Percentiles rank a stretch among this genome's conserved stretches.
phyloP scores from a whole-genome alignment of 2,329 filamentous ascomycete genomes.

The Monilinia fructicola region DNA sequence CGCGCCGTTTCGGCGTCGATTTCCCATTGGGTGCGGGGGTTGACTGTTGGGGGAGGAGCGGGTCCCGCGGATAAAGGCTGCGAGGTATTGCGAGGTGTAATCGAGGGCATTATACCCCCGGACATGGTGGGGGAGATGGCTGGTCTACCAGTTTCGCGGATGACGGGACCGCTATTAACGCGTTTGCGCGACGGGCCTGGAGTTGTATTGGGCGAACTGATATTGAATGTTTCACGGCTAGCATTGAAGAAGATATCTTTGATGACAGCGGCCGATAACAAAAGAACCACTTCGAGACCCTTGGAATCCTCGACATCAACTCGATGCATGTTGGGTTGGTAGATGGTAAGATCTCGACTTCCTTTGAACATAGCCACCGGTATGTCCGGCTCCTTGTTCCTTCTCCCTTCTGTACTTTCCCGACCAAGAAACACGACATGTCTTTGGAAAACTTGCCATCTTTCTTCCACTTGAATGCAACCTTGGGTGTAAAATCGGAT shows the following conservation, averaged over 20 bases:
- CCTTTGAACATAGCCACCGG: conserved; percentile 84
- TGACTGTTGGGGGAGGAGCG: conserved; percentile 31
- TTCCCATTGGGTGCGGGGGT: conserved; percentile 43
- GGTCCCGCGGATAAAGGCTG: conserved; percentile 29
- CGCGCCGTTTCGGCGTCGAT: conserved; percentile 71
- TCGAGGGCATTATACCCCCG: conserved; percentile 30
- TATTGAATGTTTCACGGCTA: conserved; percentile 76
- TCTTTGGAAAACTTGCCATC: conserved; percentile 85
- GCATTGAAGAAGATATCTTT: conserved; percentile 64
- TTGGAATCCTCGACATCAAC: conserved; percentile 94
- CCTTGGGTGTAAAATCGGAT: conserved; percentile 64
- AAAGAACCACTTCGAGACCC: conserved; percentile 80
- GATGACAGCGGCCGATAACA: conserved; percentile 63
- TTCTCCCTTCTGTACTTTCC: conserved; percentile 70
- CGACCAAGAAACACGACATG: conserved; percentile 83
- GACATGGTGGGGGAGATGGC: conserved; percentile 34
- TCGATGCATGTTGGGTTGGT: conserved; percentile 87
- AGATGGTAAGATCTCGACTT: conserved; percentile 72
- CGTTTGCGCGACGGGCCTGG: conserved; percentile 29
- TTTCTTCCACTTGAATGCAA: conserved; percentile 85
- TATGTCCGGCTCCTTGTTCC: conserved; percentile 91
- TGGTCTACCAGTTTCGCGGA: conserved; percentile 29
- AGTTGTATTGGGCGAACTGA: conserved; percentile 49
- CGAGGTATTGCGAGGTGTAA: conserved; percentile 23
- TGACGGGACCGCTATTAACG: conserved; percentile 37